Evolutionary conservation across 192 early-diverging fungal genomes (phyloP), one percentile per base, ranked within the genome.

Genomic region (Coemansia interrupta): DNA sequence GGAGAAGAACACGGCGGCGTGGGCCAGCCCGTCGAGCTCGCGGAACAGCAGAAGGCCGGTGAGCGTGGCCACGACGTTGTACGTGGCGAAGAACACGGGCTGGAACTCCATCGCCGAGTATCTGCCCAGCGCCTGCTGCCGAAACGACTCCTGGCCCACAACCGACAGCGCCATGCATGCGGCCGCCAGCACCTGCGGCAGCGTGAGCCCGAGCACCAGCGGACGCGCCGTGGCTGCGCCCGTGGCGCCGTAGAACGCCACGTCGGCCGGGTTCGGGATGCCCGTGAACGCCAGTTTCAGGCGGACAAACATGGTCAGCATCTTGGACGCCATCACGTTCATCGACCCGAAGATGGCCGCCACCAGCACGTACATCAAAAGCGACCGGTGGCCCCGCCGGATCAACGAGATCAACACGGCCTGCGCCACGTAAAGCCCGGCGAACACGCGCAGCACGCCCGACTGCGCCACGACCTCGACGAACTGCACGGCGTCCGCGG

Each of bases 71-170:
- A 70, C 60, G 29, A 73, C 68, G 51, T 80, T 80, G 56, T 60
- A 80, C 7, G 71, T 70, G 40, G 77, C 77, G 61, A 80, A 80
- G 50, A 80, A 80, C 60, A 80, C 70, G 0, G 77, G 77, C 67
- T 80, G 77, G 51, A 80, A 73, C 58, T 73, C 63, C 66, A 73
- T 69, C 4, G 70, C 71, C 40, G 77, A 49, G 56, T 63, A 80
- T 38, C 56, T 59, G 38, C 77, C 77, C 63, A 80, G 64, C 50
- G 77, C 77, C 61, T 73, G 66, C 55, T 80, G 77, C 29, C 77
- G 26, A 19, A 73, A 70, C 61, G 71, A 61, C 67, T 80, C 77
- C 39, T 80, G 77, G 28, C 77, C 77, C 5, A 64, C 60, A 50
- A 80, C 63, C 46, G 77, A 80, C 43, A 56, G 23, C 17, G 32